Evolutionary conservation across 192 early-diverging fungal genomes (phyloP).

Genomic region (Paraglomus brasilianum): DNA sequence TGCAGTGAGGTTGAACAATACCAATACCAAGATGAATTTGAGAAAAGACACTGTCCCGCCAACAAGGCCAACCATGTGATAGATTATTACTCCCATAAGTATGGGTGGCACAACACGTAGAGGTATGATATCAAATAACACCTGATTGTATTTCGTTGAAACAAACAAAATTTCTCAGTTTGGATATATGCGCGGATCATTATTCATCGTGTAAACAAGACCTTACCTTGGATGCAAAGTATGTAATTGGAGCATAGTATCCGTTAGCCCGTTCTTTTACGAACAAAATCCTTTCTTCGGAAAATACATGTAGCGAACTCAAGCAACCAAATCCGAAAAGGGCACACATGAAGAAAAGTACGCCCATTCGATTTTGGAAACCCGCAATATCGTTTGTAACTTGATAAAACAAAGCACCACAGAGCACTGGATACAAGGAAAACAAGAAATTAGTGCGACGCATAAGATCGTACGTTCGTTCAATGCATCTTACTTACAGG

Average conservation of each 20-base stretch:
- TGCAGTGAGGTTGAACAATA: conserved; percentile 75
- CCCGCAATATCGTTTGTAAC: conserved; percentile 61
- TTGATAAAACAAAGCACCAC: conserved; percentile 61
- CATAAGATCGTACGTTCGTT: not conserved
- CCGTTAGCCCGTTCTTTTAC: conserved; percentile 69
- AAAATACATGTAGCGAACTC: conserved; percentile 63
- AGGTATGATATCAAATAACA: conserved; percentile 75
- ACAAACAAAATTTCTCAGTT: conserved; percentile 7
- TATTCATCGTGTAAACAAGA: conserved; percentile 4
- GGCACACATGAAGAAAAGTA: conserved; percentile 71
- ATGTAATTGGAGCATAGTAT: conserved; percentile 65
- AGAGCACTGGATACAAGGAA: conserved; percentile 33
- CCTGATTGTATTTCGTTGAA: conserved; percentile 2
- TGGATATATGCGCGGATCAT: not conserved
- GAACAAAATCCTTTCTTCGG: conserved; percentile 61
- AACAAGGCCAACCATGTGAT: conserved; percentile 79
- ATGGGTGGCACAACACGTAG: conserved; percentile 78
- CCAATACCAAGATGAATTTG: conserved; percentile 71
- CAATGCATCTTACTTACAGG: conserved; percentile 36
- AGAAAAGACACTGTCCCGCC: conserved; percentile 55
- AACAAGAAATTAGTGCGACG: not conserved
- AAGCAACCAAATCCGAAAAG: conserved; percentile 70
- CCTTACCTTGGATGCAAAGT: conserved; percentile 55
- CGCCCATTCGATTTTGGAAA: conserved; percentile 74
- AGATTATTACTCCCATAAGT: conserved; percentile 73